phyloP scores from a whole-genome alignment of 768 basidiomycete genomes.

The Podaxis mareebaensis region DNA sequence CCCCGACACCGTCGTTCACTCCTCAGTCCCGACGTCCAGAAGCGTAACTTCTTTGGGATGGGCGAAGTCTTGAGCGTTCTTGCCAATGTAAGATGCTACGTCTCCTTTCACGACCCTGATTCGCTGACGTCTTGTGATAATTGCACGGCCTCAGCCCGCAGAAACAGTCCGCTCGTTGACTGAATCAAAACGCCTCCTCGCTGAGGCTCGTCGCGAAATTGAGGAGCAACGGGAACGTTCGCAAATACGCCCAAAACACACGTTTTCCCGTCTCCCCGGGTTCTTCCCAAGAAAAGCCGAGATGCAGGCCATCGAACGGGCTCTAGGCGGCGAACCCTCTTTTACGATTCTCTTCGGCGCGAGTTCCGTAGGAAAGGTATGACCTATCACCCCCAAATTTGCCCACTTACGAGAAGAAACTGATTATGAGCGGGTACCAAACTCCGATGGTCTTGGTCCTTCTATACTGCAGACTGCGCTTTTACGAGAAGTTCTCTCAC shows the following conservation, averaged over 20 bases:
- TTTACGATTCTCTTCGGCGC: constrained; percentile 83
- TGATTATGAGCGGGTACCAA: constrained; percentile 1
- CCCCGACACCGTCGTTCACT: constrained; percentile 64
- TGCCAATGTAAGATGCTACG: constrained; percentile 55
- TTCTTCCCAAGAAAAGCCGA: constrained; percentile 74
- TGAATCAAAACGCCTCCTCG: constrained; percentile 73
- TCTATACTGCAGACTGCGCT: constrained; percentile 60
- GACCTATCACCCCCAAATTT: constrained; percentile 10
- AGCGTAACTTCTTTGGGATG: constrained; percentile 77
- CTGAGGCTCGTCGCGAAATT: constrained; percentile 78
- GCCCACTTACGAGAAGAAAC: constrained; percentile 6
- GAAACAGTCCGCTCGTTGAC: constrained; percentile 78
- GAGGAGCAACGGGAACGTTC: constrained; percentile 64
- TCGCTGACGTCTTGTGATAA: neutral
- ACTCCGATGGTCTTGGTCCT: neutral
- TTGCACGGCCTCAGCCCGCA: constrained; percentile 54
- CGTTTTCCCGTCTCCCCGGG: constrained; percentile 73
- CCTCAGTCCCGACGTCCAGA: constrained; percentile 59
- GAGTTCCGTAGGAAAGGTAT: constrained; percentile 78
- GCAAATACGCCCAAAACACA: constrained; percentile 71
- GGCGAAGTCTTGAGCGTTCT: constrained; percentile 77
- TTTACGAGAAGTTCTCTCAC: constrained; percentile 73
- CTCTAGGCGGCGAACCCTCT: constrained; percentile 68
- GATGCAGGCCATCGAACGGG: constrained; percentile 61
- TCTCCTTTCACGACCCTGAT: neutral